These are phyloP conservation scores for Polytrichum commune DNA, from an alignment of 225 moss, liverwort and hornwort genomes.

Conservation along the genomic window DNA sequence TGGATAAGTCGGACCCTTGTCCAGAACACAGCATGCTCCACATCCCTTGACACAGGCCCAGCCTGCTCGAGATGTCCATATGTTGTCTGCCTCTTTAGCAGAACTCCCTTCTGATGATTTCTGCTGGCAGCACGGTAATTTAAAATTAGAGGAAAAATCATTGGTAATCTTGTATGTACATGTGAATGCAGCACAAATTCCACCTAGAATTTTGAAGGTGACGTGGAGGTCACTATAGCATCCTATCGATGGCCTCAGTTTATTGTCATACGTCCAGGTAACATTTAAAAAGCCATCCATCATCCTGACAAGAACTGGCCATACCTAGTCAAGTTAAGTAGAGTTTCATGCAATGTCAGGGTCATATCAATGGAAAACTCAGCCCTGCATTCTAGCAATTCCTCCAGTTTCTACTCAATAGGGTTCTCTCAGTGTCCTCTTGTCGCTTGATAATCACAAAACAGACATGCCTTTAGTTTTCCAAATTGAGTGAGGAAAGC, in stretches of 20 bases:
- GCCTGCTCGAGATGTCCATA: slow-evolving; percentile 48
- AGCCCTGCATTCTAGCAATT: too few relatives aligned
- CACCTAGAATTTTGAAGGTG: neutral
- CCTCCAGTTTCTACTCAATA: too few relatives aligned
- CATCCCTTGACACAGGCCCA: slow-evolving; percentile 66
- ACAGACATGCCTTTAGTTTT: too few relatives aligned
- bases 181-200: neutral
- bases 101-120: slow-evolving; percentile 7
- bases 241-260: neutral
- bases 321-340: too few relatives aligned
- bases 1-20: slow-evolving; percentile 57
- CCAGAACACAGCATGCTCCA: slow-evolving; percentile 60
- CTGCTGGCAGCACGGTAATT: neutral
- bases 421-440: too few relatives aligned
- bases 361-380: too few relatives aligned
- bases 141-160: neutral
- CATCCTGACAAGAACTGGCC: too few relatives aligned
- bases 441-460: too few relatives aligned
- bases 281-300: neutral
- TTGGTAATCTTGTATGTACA: neutral
- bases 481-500: too few relatives aligned
- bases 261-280: neutral
- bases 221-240: neutral
- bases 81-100: slow-evolving; percentile 9
- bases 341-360: neutral